Evolutionary conservation across 352 stramenopile species (phyloP), one percentile per base, ranked within the genome.

Genomic region (Phytophthora sansomeana): DNA sequence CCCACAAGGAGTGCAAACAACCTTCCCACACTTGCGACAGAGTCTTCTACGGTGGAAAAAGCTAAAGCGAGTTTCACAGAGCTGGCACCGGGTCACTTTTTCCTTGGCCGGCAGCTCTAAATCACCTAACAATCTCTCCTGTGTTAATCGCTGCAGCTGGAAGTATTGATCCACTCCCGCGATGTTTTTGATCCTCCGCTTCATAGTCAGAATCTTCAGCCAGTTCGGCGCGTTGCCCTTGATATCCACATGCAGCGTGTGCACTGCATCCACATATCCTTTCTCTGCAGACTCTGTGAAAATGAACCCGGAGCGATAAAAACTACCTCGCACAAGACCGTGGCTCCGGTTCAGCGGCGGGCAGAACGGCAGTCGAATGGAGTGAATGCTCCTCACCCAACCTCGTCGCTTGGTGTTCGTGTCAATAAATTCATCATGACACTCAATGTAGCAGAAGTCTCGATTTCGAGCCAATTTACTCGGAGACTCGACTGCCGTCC

Each of bases 361-460:
- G 56, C 85, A 93, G 29, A 84, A 92, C 2, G 85, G 80, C 5
- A 96, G 53, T 6, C 84, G 80, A 48, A 96, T 91, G 16, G 85
- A 94, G 63, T 96, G 87, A 14, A 96, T 74, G 41, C 75, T 90
- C 17, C 80, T 79, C 26, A 93, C 81, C 87, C 87, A 96, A 6
- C 87, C 87, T 50, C 83, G 77, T 48, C 85, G 77, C 56, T 81
- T 81, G 5, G 77, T 80, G 56, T 79, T 85, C 0, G 80, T 88
- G 47, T 95, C 83, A 29, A 93, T 86, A 63, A 94, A 96, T 62
- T 94, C 83, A 60, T 93, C 82, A 47, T 96, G 87, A 58, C 85
- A 91, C 59, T 93, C 85, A 38, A 95, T 73, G 78, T 92, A 93
- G 60, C 81, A 92, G 44, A 96, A 93, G 50, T 96, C 87, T 28